Base-by-base conservation (phyloP, 2,329 filamentous ascomycete genomes). In the Rosellinia necatrix region DNA sequence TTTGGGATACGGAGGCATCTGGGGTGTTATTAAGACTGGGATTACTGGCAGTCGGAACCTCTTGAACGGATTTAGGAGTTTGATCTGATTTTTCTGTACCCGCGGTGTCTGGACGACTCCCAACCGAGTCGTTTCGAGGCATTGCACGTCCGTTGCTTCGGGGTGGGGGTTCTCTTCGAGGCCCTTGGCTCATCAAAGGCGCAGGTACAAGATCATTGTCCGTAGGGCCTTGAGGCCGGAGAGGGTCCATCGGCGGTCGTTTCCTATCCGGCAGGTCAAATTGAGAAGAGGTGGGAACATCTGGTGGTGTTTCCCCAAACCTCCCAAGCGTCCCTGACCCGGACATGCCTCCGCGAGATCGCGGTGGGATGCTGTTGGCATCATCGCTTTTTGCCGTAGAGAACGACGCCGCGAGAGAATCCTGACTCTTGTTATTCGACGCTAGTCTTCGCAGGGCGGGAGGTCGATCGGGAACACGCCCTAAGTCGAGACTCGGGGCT, bases 241-340 rank as follows among this genome's bases (percentile, higher is more conserved):
- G 71, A 6, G 81, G 79, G 56, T 87, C 82, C 84, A 90, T 88
- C 0, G 86, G 84, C 2, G 87, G 87, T 44, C 87, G 76, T 68
- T 81, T 85, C 59, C 87, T 78, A 63, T 88, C 85, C 0, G 87
- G 87, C 1, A 83, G 78, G 29, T 76, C 76, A 19, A 80, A 74
- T 30, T 79, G 78, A 6, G 70, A 78, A 6, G 70, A 65, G 13
- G 57, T 68, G 61, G 21, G 53, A 35, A 38, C 17, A 40, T 66
- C 61, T 27, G 68, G 68, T n/a, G 66, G 54, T n/a, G n/a, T n/a
- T 19, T 76, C 74, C 7, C 67, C 75, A 57, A 76, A 73, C 53
- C 75, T 70, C 5, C 73, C 74, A 38, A 72, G 70, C 2, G 71
- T 69, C 21, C 72, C 72, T 17, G 76, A 71, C 1, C 76, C 75